Evolutionary conservation across 164 flowering plant genomes (phyloP), one percentile per base, ranked within the genome.

Genomic region (Stephania cephalantha): DNA sequence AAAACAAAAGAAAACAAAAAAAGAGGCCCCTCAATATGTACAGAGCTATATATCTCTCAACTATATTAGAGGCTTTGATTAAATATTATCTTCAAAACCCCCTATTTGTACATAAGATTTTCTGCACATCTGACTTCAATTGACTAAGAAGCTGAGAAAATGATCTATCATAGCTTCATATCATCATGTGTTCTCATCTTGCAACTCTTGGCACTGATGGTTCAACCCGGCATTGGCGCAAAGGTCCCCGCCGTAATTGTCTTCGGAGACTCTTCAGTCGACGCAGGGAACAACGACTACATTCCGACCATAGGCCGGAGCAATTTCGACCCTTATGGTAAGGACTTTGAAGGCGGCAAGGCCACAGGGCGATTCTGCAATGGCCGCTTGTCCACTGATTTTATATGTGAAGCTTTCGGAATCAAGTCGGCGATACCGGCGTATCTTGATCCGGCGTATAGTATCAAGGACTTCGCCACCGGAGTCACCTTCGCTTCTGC

Each of bases 401-500:
- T 87, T 78, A 81, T 89, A 45, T 84, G 88, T n/a, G 88, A 87
- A 73, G 89, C 86, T 68, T 86, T 89, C 73, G 83, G 86, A 42
- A n/a, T 86, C 72, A 86, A 86, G 71, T 79, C 84, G 20, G 45
- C 75, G 0, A 70, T 88, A 13, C 93, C 91, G 6, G 88, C 90
- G 3, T 89, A 86, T 71, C 83, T 88, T 77, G 90, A 89, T 83
- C 87, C 90, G 0, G 15, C 20, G 1, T 86, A 80, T 77, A 69
- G 58, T 69, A 89, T 89, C 2, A 48, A 64, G 29, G 89, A 88
- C 53, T 88, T 89, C 35, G 85, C 89, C 13, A 82, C 86, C 22
- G 90, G 89, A 46, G 90, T 89, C 63, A 82, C 81, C 76, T 89
- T 89, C 79, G 90, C 89, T 50, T 89, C 92, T 3, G 90, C 90